Conservation (phyloP, 2,329 filamentous ascomycete species). For the Claviceps digitariae region DNA sequence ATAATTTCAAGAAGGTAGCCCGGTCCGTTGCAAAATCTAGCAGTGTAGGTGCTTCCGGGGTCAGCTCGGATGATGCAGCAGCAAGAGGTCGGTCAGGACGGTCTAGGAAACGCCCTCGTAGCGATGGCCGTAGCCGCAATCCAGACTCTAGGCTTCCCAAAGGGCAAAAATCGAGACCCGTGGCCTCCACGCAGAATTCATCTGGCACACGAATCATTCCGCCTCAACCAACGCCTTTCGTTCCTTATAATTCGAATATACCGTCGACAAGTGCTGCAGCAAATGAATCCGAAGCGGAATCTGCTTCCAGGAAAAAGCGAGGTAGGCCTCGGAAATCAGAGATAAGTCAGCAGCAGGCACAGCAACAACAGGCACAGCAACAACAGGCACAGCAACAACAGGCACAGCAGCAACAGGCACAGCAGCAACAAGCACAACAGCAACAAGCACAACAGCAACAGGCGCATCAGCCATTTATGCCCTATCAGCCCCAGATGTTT, state of each 20-base stretch:
- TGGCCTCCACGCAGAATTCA: background rate
- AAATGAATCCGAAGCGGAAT: background rate
- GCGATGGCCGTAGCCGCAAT: background rate
- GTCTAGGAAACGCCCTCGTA: conserved; percentile 1
- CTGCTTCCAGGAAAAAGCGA: conserved; percentile 2
- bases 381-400: background rate
- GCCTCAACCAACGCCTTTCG: background rate
- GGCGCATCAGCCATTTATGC: background rate
- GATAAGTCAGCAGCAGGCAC: background rate
- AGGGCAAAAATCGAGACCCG: background rate
- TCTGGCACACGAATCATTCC: background rate
- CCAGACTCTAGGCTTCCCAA: background rate
- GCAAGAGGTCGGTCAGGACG: conserved; percentile 1
- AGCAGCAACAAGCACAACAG: background rate
- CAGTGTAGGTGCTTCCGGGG: background rate
- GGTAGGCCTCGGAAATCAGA: conserved; percentile 6
- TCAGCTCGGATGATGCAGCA: background rate
- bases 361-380: background rate
- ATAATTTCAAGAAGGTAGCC: background rate
- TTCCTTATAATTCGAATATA: background rate
- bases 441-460: background rate
- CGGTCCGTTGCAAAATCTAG: background rate
- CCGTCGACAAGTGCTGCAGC: background rate
- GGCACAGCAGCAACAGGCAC: background rate
- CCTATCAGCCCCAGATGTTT: background rate